Evolutionary conservation across 2,329 filamentous ascomycete species (phyloP).

Genomic region (Diaporthe ampelina): DNA sequence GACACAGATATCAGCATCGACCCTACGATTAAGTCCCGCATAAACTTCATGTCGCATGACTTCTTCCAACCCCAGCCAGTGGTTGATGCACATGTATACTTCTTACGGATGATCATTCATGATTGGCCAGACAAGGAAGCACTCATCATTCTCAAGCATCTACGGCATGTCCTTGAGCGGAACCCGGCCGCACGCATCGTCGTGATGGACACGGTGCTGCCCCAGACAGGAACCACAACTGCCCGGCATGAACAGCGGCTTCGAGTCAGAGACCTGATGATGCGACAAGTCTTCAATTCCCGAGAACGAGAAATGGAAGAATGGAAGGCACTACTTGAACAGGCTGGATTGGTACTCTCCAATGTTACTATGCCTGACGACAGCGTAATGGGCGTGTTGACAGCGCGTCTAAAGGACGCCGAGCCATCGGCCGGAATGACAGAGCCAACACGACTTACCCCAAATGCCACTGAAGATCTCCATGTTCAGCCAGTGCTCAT

Average conservation of each 20-base stretch:
- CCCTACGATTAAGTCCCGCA: background rate
- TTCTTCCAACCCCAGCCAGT: slow-evolving; percentile 22
- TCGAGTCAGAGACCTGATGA: slow-evolving; percentile 25
- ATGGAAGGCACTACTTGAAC: slow-evolving; percentile 17
- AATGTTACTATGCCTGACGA: slow-evolving; percentile 10
- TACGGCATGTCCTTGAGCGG: background rate
- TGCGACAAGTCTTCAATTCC: slow-evolving; percentile 25
- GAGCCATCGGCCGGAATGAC: background rate
- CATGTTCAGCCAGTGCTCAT: background rate
- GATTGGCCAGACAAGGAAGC: slow-evolving; percentile 25
- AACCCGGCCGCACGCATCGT: slow-evolving; percentile 8
- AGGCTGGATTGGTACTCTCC: background rate
- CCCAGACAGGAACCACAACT: slow-evolving; percentile 14
- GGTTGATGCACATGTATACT: slow-evolving; percentile 4
- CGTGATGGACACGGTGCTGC: slow-evolving; percentile 27
- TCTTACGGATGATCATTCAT: slow-evolving; percentile 24
- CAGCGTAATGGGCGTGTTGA: slow-evolving; percentile 10
- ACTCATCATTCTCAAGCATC: background rate
- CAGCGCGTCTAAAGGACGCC: background rate
- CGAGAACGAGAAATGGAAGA: slow-evolving; percentile 17
- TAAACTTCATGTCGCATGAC: slow-evolving; percentile 19
- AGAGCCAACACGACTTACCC: too few species aligned
- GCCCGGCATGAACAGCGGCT: slow-evolving; percentile 1
- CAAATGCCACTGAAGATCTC: background rate
- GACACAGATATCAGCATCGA: background rate